Evolutionary conservation across 805 yeast genomes (phyloP).

Genomic region (Lachancea kluyveri): DNA sequence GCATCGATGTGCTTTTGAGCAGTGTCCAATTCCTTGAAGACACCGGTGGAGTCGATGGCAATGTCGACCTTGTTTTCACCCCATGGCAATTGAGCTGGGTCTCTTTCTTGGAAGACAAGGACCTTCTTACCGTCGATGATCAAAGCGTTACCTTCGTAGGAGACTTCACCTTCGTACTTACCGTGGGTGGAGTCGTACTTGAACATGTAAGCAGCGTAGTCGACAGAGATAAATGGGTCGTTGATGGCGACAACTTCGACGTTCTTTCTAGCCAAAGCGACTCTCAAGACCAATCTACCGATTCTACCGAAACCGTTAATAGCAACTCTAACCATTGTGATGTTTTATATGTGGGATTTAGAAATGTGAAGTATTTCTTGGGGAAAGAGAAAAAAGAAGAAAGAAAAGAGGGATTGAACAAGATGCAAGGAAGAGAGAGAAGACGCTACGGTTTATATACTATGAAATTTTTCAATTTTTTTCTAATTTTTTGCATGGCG

Average conservation of each 20-base stretch:
- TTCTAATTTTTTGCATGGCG: too few species aligned
- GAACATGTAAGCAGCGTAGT: constrained; percentile 70
- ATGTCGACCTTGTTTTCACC: constrained; percentile 54
- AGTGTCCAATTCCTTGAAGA: constrained; percentile 58
- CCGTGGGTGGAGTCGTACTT: constrained; percentile 72
- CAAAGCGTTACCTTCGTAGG: constrained; percentile 44
- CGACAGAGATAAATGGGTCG: constrained; percentile 63
- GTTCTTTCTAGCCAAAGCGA: constrained; percentile 46
- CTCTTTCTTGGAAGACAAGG: constrained; percentile 55
- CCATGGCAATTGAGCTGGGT: constrained; percentile 66
- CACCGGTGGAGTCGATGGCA: constrained; percentile 69
- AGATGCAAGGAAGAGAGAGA: too few species aligned
- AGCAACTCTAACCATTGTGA: constrained; percentile 40
- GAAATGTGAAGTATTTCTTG: constrained; percentile 12
- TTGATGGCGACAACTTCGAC: constrained; percentile 59
- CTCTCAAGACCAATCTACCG: constrained; percentile 62
- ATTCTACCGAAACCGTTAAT: constrained; percentile 72
- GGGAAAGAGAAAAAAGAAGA: constrained; percentile 2
- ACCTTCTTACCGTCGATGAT: constrained; percentile 47
- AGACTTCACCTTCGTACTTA: constrained; percentile 52
- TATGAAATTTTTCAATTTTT: too few species aligned
- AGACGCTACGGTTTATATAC: too few species aligned
- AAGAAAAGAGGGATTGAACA: too few species aligned
- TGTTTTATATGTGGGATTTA: constrained; percentile 10
- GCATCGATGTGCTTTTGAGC: constrained; percentile 64